phyloP scores from a whole-genome alignment of 1,284 basidiomycete genomes.

The Amylostereum areolatum region DNA sequence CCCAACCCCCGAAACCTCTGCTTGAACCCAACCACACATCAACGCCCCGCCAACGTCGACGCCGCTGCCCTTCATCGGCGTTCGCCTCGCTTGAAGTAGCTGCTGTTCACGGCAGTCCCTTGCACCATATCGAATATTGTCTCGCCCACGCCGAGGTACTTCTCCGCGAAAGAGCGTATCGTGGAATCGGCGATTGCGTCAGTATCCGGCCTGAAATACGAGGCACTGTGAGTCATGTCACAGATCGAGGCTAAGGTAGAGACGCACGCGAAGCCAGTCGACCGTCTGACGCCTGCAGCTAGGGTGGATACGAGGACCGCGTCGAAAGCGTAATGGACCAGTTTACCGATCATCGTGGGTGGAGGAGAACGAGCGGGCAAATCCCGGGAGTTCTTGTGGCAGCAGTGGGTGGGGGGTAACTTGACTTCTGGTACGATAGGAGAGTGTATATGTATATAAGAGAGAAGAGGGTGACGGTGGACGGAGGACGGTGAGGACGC shows the following conservation, averaged over 20 bases:
- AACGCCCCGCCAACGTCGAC: too few relatives aligned
- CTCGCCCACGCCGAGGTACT: constrained; percentile 85
- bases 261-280: constrained; percentile 85
- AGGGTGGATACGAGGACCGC: constrained; percentile 85
- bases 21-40: too few relatives aligned
- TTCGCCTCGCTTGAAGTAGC: constrained; percentile 55
- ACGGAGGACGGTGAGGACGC: too few relatives aligned
- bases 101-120: constrained; percentile 74
- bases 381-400: too few relatives aligned
- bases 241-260: constrained; percentile 2
- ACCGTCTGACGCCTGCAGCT: constrained; percentile 86
- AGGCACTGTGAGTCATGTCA: constrained; percentile 1
- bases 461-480: too few relatives aligned
- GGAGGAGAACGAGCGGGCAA: too few relatives aligned
- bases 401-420: too few relatives aligned
- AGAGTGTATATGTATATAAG: too few relatives aligned
- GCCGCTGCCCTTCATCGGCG: too few relatives aligned
- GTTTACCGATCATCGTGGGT: constrained; percentile 54
- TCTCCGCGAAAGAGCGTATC: constrained; percentile 68
- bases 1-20: too few relatives aligned
- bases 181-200: constrained; percentile 70
- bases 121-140: constrained; percentile 82
- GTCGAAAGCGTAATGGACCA: constrained; percentile 84
- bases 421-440: too few relatives aligned
- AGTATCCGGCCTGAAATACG: constrained; percentile 54